Percentiles rank a stretch among this genome's conserved stretches.
phyloP scores from a whole-genome alignment of 352 stramenopile species.

The Elongisporangium undulatum region DNA sequence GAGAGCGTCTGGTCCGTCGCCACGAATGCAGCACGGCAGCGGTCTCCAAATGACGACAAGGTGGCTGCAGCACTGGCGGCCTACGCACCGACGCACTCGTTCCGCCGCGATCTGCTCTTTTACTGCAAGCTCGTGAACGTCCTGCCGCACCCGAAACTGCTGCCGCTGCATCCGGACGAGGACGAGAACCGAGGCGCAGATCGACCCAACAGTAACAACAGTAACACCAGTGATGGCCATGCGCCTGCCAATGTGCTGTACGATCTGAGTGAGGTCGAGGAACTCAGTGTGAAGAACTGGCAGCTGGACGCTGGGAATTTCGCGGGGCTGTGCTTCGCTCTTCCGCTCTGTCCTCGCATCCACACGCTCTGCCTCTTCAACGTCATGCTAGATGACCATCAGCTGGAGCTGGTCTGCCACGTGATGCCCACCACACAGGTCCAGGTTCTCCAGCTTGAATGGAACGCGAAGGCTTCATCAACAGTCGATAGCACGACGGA shows the following conservation, averaged over 20 bases:
- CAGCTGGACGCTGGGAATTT: conserved; percentile 57
- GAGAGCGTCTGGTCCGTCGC: conserved; percentile 41
- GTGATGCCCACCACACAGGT: conserved; percentile 47
- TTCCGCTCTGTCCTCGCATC: conserved; percentile 37
- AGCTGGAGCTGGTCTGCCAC: conserved; percentile 44
- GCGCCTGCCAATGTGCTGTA: conserved; percentile 16
- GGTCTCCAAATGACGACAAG: conserved; percentile 7
- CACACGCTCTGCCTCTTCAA: conserved; percentile 66
- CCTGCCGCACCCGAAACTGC: conserved; percentile 58
- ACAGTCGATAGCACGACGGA: background rate
- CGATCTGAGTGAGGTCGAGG: conserved; percentile 59
- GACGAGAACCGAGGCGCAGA: conserved; percentile 42
- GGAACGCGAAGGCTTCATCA: conserved; percentile 27
- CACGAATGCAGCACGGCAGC: conserved; percentile 32
- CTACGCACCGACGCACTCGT: conserved; percentile 22
- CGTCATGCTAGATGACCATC: conserved; percentile 34
- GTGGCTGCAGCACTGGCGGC: conserved; percentile 17
- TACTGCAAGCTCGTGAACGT: conserved; percentile 53
- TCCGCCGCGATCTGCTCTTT: conserved; percentile 56
- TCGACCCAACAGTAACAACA: conserved; percentile 9
- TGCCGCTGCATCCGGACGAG: conserved; percentile 54
- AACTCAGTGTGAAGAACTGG: conserved; percentile 58
- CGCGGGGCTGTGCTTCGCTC: conserved; percentile 45
- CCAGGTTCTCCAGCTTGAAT: conserved; percentile 61
- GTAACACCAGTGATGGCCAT: background rate